These are phyloP conservation scores for Limnanthes douglasii DNA, from an alignment of 345 rosid species.

Conservation along the genomic window DNA sequence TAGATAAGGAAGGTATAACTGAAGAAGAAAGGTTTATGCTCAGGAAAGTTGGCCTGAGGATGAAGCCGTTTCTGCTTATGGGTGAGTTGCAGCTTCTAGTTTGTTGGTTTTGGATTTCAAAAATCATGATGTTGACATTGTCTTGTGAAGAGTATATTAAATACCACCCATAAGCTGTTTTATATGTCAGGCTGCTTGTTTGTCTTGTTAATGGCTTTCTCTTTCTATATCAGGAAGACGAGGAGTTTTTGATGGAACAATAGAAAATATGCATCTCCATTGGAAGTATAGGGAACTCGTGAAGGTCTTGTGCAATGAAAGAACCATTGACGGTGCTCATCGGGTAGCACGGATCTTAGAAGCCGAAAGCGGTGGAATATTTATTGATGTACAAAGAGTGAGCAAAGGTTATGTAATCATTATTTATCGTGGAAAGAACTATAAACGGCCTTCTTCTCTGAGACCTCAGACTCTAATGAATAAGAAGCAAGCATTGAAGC, in stretches of 20 bases:
- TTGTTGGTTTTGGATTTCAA: constrained; percentile 1
- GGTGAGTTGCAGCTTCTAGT: constrained; percentile 33
- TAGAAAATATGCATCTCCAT: constrained; percentile 98
- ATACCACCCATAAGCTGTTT: background rate
- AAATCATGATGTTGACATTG: constrained; percentile 2
- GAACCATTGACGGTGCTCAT: constrained; percentile 35
- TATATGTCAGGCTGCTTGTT: background rate
- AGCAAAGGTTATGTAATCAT: constrained; percentile 79
- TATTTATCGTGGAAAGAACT: constrained; percentile 90
- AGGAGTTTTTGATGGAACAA: constrained; percentile 78
- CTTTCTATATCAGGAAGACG: constrained; percentile 48
- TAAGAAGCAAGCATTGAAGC: constrained; percentile 72
- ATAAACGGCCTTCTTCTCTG: constrained; percentile 54
- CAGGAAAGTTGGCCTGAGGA: constrained; percentile 78
- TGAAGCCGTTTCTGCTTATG: constrained; percentile 75
- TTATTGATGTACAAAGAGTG: constrained; percentile 73
- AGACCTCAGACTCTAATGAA: constrained; percentile 71
- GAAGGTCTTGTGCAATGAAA: constrained; percentile 59
- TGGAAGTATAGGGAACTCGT: constrained; percentile 98
- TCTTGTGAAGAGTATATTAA: background rate
- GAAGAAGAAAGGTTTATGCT: constrained; percentile 91
- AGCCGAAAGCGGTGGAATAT: constrained; percentile 85
- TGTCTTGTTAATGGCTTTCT: constrained; percentile 8
- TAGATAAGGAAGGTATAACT: constrained; percentile 73
- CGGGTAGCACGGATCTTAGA: constrained; percentile 59